These are phyloP conservation scores for Yamadazyma triangularis DNA, from an alignment of 1,139 yeast species.

Conservation along the genomic window DNA sequence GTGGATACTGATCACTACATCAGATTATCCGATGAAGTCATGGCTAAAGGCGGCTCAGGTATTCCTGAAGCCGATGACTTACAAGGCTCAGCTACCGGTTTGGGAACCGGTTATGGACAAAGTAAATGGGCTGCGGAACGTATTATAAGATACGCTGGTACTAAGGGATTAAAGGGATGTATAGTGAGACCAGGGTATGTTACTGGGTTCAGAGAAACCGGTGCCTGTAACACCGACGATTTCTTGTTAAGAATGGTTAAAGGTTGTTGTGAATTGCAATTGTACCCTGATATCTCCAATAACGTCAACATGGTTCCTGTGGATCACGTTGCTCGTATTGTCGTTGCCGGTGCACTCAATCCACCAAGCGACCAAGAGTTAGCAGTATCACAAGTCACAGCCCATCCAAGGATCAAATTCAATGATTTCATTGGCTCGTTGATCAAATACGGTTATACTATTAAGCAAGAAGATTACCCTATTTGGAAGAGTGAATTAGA, in stretches of 20 bases:
- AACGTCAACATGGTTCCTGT: conserved; percentile 96
- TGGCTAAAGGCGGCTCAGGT: conserved; percentile 65
- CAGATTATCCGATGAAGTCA: conserved; percentile 66
- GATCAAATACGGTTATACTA: conserved; percentile 66
- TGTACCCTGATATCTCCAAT: conserved; percentile 79
- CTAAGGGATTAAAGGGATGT: conserved; percentile 79
- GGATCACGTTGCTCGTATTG: conserved; percentile 93
- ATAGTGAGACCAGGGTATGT: conserved; percentile 96
- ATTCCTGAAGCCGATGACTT: conserved; percentile 78
- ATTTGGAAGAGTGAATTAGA: conserved; percentile 79
- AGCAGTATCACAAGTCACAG: conserved; percentile 92
- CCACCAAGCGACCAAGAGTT: conserved; percentile 58
- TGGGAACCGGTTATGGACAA: conserved; percentile 94
- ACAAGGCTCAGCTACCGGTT: conserved; percentile 72
- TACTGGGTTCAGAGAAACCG: conserved; percentile 78
- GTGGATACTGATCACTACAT: conserved; percentile 82
- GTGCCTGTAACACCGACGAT: conserved; percentile 93
- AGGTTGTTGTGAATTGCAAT: conserved; percentile 87
- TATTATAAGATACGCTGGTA: conserved; percentile 82
- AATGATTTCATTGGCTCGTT: conserved; percentile 68
- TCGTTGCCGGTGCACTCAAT: conserved; percentile 74
- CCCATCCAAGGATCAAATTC: conserved; percentile 86
- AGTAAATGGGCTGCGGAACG: conserved; percentile 97
- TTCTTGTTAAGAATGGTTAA: conserved; percentile 90
- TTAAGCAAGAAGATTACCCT: conserved; percentile 60